A percentile compares a stretch with the other conserved stretches of the same genome.
Conservation (phyloP, 129 eudicot species). For the Tanacetum coccineum region DNA sequence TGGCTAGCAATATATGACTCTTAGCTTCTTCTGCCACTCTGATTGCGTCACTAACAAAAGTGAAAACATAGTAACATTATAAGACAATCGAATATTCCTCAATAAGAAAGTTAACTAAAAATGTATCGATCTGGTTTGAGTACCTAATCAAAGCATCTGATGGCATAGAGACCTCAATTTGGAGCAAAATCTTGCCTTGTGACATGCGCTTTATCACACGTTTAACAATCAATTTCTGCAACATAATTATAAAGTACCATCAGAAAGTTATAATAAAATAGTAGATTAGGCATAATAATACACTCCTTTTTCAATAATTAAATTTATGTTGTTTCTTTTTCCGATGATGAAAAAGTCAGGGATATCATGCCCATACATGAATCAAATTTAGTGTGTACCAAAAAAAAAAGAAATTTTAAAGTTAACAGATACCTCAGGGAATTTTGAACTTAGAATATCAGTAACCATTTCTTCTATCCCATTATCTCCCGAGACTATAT, state of each 20-base stretch:
- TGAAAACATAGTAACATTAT: too few species aligned
- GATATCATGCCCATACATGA: too few species aligned
- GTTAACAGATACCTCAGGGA: constrained; percentile 51
- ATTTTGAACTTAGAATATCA: constrained; percentile 47
- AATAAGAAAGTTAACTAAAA: too few species aligned
- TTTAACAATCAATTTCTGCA: constrained; percentile 58
- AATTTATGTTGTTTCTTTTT: too few species aligned
- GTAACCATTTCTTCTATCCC: constrained; percentile 45
- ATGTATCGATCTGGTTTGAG: too few species aligned
- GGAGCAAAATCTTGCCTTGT: constrained; percentile 47
- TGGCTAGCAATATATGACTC: constrained; percentile 40
- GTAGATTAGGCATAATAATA: too few species aligned
- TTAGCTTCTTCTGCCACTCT: constrained; percentile 55
- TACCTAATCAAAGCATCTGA: constrained; percentile 58
- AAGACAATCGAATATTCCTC: too few species aligned
- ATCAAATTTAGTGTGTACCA: neutral
- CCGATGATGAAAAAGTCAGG: too few species aligned
- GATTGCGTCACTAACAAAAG: constrained; percentile 51
- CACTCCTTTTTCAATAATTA: too few species aligned
- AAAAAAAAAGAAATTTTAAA: neutral
- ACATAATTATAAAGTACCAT: neutral
- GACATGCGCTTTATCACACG: constrained; percentile 40
- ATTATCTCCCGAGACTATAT: constrained; percentile 25
- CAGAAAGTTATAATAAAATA: neutral
- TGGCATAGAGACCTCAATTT: constrained; percentile 80